phyloP scores from a whole-genome alignment of 78 protist genomes.

The Guillardia theta region DNA sequence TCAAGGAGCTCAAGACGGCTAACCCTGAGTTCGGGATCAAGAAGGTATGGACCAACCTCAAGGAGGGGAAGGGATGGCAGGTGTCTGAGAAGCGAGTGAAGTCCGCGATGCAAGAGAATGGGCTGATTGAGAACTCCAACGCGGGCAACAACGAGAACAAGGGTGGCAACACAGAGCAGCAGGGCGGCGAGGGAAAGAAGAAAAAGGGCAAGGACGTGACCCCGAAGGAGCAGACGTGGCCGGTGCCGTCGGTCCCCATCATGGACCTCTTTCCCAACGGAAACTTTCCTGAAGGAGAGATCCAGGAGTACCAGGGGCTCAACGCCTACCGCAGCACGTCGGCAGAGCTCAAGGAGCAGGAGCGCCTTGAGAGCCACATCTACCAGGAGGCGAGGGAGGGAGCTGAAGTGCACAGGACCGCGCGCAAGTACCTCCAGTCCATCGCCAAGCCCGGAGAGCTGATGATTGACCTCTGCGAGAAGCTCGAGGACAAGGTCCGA shows the following conservation, averaged over 20 bases:
- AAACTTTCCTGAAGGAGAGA: constrained; percentile 62
- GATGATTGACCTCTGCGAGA: constrained; percentile 77
- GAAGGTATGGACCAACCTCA: neutral
- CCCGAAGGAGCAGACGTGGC: constrained; percentile 55
- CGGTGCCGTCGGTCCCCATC: constrained; percentile 71
- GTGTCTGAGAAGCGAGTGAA: constrained; percentile 22
- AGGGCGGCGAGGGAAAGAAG: neutral
- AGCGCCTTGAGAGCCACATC: constrained; percentile 39
- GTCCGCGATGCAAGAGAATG: neutral
- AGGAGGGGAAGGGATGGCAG: neutral
- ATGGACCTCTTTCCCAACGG: constrained; percentile 47
- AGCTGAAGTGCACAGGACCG: constrained; percentile 88
- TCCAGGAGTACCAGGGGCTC: constrained; percentile 40
- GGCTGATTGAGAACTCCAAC: neutral
- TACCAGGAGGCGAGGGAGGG: constrained; percentile 82
- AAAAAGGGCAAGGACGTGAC: neutral
- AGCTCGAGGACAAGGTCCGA: constrained; percentile 65
- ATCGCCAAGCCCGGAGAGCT: constrained; percentile 82
- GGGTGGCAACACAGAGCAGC: too few species aligned
- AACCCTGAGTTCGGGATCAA: constrained; percentile 30
- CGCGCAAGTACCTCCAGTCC: constrained; percentile 66
- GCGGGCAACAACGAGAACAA: too few species aligned
- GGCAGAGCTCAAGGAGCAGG: constrained; percentile 79
- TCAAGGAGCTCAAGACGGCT: neutral
- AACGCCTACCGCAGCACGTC: constrained; percentile 69